Conservation (phyloP, 2,329 filamentous ascomycete genomes). For the Trichoderma semiorbis region DNA sequence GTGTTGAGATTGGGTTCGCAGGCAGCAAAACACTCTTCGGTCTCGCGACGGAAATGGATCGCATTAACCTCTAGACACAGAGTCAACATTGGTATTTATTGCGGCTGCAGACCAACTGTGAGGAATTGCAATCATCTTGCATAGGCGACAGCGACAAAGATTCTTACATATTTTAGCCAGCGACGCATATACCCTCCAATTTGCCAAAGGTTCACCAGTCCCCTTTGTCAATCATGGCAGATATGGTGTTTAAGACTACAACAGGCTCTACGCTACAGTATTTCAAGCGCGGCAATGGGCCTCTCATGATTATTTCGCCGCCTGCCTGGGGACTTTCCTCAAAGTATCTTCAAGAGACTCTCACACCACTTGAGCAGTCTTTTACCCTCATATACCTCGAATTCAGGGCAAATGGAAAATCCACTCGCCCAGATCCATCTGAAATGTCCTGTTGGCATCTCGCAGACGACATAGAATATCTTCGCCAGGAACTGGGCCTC, state of each 20-base stretch:
- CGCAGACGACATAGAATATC: neutral
- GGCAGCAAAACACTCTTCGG: too few species aligned
- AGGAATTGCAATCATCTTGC: neutral
- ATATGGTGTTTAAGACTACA: neutral
- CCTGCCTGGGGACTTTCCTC: neutral
- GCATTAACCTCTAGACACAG: neutral
- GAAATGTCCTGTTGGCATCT: conserved; percentile 4
- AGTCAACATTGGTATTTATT: neutral
- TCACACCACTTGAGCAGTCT: neutral
- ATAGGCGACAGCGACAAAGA: neutral
- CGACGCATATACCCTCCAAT: neutral
- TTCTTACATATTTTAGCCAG: neutral
- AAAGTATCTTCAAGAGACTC: neutral
- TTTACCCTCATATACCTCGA: neutral
- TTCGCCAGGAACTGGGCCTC: neutral
- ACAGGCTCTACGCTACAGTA: neutral
- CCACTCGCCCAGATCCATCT: neutral
- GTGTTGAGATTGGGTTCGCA: neutral
- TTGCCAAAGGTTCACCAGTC: neutral
- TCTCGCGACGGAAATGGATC: neutral
- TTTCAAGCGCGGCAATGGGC: neutral
- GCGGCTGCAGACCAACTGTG: neutral
- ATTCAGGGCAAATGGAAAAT: neutral
- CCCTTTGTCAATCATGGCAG: neutral
- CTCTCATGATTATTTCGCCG: neutral